phyloP scores from a whole-genome alignment of 176 grass and related monocot species.

The Oryza glumipatula region DNA sequence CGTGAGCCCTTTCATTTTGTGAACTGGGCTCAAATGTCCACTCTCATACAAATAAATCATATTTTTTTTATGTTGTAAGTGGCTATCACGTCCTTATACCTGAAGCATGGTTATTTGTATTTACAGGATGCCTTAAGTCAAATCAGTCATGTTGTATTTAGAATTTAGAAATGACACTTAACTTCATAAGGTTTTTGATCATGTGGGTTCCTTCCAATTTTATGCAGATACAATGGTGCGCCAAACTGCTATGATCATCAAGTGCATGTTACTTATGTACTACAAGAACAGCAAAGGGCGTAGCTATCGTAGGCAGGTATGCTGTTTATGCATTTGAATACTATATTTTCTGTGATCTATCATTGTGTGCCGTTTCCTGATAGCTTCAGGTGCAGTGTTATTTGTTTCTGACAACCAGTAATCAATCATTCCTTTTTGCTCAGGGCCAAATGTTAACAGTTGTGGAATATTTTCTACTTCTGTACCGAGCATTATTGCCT shows the following conservation, averaged over 20 bases:
- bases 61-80: constrained; percentile 9
- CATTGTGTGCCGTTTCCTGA: constrained; percentile 9
- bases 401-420: constrained; percentile 4
- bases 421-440: constrained; percentile 20
- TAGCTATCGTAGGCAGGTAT: constrained; percentile 93
- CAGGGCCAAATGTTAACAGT: constrained; percentile 97
- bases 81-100: constrained; percentile 5
- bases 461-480: constrained; percentile 93
- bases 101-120: neutral
- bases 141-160: constrained; percentile 3
- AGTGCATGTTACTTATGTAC: constrained; percentile 90
- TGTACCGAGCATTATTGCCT: constrained; percentile 93
- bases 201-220: neutral
- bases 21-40: neutral
- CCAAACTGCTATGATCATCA: constrained; percentile 90
- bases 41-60: constrained; percentile 12
- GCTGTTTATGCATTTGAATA: neutral
- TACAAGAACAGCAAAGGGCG: constrained; percentile 87
- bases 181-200: constrained; percentile 18
- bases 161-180: constrained; percentile 9
- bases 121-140: neutral
- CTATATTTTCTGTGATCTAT: constrained; percentile 17
- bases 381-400: constrained; percentile 7
- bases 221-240: constrained; percentile 90
- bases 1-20: constrained; percentile 3